Evolutionary conservation across 1,284 basidiomycete species (phyloP).

Genomic region (Quambalaria eucalypti): DNA sequence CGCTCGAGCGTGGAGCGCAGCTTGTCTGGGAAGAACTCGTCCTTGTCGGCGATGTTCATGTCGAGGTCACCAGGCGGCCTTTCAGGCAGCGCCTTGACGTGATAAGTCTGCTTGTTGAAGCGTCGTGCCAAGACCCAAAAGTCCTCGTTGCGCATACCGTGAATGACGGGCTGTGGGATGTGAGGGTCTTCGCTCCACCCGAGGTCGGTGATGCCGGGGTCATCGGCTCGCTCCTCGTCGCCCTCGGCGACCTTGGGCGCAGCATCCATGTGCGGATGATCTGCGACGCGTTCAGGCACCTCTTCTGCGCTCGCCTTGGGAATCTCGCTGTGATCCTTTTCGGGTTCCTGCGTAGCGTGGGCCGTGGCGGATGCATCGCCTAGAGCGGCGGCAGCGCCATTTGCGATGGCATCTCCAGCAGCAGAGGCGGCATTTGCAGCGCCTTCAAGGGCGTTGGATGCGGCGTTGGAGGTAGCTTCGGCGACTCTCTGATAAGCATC

Average conservation of each 20-base stretch:
- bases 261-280: constrained; percentile 5
- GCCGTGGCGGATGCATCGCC: neutral
- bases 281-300: constrained; percentile 5
- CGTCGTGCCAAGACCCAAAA: constrained; percentile 50
- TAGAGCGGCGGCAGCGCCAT: neutral
- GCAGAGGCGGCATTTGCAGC: neutral
- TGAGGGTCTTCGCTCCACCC: constrained; percentile 34
- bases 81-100: constrained; percentile 45
- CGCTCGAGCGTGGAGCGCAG: constrained; percentile 54
- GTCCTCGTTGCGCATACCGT: constrained; percentile 49
- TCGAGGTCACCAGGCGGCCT: constrained; percentile 46
- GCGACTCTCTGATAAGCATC: neutral
- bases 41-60: constrained; percentile 50
- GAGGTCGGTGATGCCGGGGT: constrained; percentile 29
- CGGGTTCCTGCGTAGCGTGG: neutral
- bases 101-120: constrained; percentile 52
- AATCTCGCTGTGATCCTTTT: neutral
- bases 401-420: neutral
- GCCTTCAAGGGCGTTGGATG: neutral
- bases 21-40: constrained; percentile 53
- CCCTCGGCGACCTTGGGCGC: constrained; percentile 19
- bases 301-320: constrained; percentile 5
- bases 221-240: constrained; percentile 20
- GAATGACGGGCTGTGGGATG: constrained; percentile 31
- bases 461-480: neutral